Base-by-base conservation (phyloP, 2,329 filamentous ascomycete species). In the Leptographium procerum region DNA sequence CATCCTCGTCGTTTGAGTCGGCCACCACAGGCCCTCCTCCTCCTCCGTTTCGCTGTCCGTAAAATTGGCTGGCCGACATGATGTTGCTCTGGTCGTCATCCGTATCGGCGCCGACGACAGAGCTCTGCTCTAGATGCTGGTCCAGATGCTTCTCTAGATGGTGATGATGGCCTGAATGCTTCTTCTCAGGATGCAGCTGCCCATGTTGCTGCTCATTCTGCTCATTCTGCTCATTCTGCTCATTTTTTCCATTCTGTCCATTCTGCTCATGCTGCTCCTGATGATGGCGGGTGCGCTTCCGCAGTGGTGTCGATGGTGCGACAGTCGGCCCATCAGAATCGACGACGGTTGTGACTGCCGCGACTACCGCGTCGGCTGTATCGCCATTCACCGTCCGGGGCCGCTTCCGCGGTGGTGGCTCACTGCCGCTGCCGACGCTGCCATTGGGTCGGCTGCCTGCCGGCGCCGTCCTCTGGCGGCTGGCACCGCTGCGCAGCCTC, bases 1-100 rank as follows among this genome's bases (percentile, higher is more conserved):
- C 53, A 6, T 57, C 52, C 11, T 59, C 58, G 26, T 61, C 60
- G 36, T 60, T 57, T 16, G 62, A 61, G 28, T 62, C 62, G 36
- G 57, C 43, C 29, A 63, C 54, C 26, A 58, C 51, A 7, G 40
- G 47, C 4, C 53, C 33, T 28, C 56, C 55, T 22, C 1, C 2
- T 31, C 43, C 16, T 36, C 36, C 43, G 22, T 33, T 36, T 8
- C 40, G 52, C 13, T 26, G 48, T 1, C 56, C 60, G 24, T 57
- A 57, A 19, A 58, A 59, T 22, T 60, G 58, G 24, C 51, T 28
- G 2, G 54, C 33, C 16, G 61, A 57, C 8, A 58, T 7, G 8
- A 54, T 47, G 16, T 48, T 54, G 53, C 52, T 51, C 50, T 53
- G 56, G 53, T 61, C 56, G 33, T 60, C 55, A 26, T 59, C 53